These are phyloP conservation scores for Diplodia intermedia DNA, from an alignment of 2,329 filamentous ascomycete species.

Conservation along the genomic window DNA sequence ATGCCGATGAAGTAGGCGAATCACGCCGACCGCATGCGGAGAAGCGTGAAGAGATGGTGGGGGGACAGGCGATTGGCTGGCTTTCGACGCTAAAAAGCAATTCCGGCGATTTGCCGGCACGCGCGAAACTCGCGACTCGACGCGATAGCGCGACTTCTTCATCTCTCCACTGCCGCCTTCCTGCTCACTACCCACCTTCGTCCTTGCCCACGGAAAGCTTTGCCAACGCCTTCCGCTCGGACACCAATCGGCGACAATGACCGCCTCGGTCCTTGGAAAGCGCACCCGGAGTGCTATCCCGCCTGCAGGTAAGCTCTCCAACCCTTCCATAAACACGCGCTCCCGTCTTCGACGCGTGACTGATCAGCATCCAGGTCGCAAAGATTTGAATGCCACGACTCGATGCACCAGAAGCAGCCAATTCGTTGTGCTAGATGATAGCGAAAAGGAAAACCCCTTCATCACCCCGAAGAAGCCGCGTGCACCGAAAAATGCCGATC, in stretches of 20 bases:
- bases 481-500: conserved; percentile 42
- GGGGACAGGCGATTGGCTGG: background rate
- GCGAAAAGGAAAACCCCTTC: conserved; percentile 72
- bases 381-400: conserved; percentile 28
- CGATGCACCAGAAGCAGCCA: conserved; percentile 52
- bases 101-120: conserved; percentile 13
- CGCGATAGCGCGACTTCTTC: conserved; percentile 26
- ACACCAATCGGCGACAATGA: conserved; percentile 37
- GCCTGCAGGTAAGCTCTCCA: conserved; percentile 32
- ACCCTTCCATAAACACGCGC: conserved; percentile 41
- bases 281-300: conserved; percentile 46
- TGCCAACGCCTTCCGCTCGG: background rate
- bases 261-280: conserved; percentile 48
- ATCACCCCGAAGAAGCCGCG: conserved; percentile 46
- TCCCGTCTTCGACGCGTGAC: conserved; percentile 35
- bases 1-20: too few relatives aligned
- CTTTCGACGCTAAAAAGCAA: conserved; percentile 5
- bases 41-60: conserved; percentile 1
- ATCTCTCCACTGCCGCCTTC: conserved; percentile 24
- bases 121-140: conserved; percentile 19
- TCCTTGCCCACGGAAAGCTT: conserved; percentile 1
- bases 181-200: conserved; percentile 1
- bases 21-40: too few relatives aligned
- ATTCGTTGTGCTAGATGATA: conserved; percentile 60
- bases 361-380: conserved; percentile 15